Percentiles rank a stretch among this genome's conserved stretches.
Evolutionary conservation across 495 filamentous ascomycete genomes (phyloP).

Genomic region (Physcia stellaris): DNA sequence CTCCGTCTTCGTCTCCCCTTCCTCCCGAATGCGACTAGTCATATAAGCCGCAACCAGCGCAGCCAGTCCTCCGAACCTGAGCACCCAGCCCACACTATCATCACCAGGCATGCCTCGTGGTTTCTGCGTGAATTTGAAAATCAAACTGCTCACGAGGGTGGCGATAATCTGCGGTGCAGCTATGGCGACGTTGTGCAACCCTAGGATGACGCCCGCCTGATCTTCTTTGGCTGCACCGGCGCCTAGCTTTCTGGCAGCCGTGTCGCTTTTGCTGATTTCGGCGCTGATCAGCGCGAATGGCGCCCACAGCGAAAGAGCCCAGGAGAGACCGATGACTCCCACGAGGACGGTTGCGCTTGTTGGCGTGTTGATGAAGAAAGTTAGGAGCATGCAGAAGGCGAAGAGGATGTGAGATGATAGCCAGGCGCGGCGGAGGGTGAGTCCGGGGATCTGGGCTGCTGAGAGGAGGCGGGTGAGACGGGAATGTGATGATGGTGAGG

Average conservation of each 20-base stretch:
- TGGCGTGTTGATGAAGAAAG: conserved; percentile 57
- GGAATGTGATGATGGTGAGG: conserved; percentile 9
- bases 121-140: conserved; percentile 73
- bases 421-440: conserved; percentile 81
- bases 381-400: conserved; percentile 61
- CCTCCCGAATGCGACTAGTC: conserved; percentile 31
- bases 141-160: conserved; percentile 62
- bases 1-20: conserved; percentile 9
- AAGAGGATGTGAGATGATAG: conserved; percentile 69
- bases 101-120: conserved; percentile 69
- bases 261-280: conserved; percentile 69
- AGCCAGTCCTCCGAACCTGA: conserved; percentile 66
- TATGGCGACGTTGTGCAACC: conserved; percentile 85
- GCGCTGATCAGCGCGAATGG: conserved; percentile 85
- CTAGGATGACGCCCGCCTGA: conserved; percentile 79
- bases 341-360: conserved; percentile 58
- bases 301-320: conserved; percentile 83
- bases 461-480: conserved; percentile 27
- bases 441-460: conserved; percentile 54
- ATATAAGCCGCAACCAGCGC: conserved; percentile 66
- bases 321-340: conserved; percentile 67
- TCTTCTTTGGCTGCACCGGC: conserved; percentile 39
- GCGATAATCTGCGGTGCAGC: conserved; percentile 80
- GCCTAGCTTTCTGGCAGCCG: conserved; percentile 41
- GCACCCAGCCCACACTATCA: conserved; percentile 71